phyloP scores from a whole-genome alignment of 129 eudicot genomes.

The Heracleum sosnowskyi region DNA sequence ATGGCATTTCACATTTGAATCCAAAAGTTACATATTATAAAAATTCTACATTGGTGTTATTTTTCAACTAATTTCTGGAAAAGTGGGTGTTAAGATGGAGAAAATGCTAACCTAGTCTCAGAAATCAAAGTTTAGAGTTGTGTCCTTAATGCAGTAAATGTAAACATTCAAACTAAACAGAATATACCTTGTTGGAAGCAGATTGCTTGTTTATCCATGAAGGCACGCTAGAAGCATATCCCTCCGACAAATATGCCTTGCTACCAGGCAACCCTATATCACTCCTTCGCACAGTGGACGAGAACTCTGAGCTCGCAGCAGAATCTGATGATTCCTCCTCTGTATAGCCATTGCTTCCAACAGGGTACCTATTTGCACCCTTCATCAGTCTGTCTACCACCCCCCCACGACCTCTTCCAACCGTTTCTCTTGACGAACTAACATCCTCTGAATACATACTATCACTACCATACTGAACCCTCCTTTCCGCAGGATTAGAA shows the following conservation, averaged over 20 bases:
- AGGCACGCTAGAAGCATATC: conserved; percentile 30
- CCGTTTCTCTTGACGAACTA: conserved; percentile 54
- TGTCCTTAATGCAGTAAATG: not conserved
- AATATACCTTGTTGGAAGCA: conserved; percentile 17
- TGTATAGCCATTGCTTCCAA: conserved; percentile 46
- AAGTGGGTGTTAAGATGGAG: not conserved
- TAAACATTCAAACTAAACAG: not conserved
- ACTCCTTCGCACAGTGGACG: conserved; percentile 44
- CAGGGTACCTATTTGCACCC: conserved; percentile 48
- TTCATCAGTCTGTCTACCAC: conserved; percentile 40
- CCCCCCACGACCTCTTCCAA: conserved; percentile 31
- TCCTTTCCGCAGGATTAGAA: conserved; percentile 30
- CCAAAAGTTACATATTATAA: not conserved
- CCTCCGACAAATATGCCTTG: conserved; percentile 30
- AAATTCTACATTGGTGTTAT: not conserved
- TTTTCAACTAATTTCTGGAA: not conserved
- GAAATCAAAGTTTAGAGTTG: not conserved
- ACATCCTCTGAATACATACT: conserved; percentile 53
- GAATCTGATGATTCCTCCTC: conserved; percentile 71
- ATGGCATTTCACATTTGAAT: not conserved
- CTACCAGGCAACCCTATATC: conserved; percentile 30
- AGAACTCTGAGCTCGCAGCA: conserved; percentile 66
- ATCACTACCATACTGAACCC: conserved; percentile 41
- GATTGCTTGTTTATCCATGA: conserved; percentile 23
- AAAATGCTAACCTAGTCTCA: not conserved